Percentiles rank a stretch among this genome's conserved stretches.
Evolutionary conservation across 1,139 yeast species (phyloP).

Genomic region (Suhomyces atakaporum): DNA sequence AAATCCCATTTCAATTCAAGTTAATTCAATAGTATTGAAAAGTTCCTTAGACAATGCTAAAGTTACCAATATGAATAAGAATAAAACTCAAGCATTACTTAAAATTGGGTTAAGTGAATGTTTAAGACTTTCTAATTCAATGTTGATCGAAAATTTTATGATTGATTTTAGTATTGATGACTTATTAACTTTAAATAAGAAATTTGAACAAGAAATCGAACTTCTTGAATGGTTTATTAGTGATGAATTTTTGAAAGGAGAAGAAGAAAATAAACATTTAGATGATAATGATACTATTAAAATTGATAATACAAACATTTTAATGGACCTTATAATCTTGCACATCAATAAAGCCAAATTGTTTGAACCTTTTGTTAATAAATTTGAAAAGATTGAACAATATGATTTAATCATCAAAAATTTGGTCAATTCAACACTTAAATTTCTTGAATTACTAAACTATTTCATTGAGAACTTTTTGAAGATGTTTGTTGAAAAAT

Average conservation of each 20-base stretch:
- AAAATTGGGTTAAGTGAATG: slow-evolving; percentile 54
- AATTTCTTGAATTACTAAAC: slow-evolving; percentile 38
- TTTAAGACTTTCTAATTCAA: slow-evolving; percentile 49
- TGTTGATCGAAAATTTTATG: slow-evolving; percentile 56
- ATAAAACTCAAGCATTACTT: slow-evolving; percentile 31
- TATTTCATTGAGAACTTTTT: slow-evolving; percentile 29
- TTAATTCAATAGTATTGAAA: slow-evolving; percentile 39
- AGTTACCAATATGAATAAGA: slow-evolving; percentile 24
- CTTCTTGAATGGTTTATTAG: slow-evolving; percentile 30
- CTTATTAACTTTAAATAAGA: slow-evolving; percentile 39
- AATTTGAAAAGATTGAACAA: slow-evolving; percentile 36
- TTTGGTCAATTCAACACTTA: slow-evolving; percentile 39
- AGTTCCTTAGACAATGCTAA: slow-evolving; percentile 20
- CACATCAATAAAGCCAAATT: slow-evolving; percentile 54
- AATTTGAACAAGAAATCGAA: slow-evolving; percentile 44
- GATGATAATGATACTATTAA: slow-evolving; percentile 9
- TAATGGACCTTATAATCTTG: slow-evolving; percentile 47
- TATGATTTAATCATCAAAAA: slow-evolving; percentile 30
- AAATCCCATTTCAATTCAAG: slow-evolving; percentile 55
- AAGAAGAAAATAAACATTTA: slow-evolving; percentile 4
- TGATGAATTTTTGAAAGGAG: slow-evolving; percentile 20
- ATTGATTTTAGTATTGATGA: slow-evolving; percentile 44
- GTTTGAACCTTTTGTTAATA: slow-evolving; percentile 52
- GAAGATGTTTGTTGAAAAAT: slow-evolving; percentile 21
- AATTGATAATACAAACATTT: slow-evolving; percentile 38